A percentile compares a stretch with the other conserved stretches of the same genome.
Evolutionary conservation across 1,284 basidiomycete genomes (phyloP).

Genomic region (Melampsora larici-populina): DNA sequence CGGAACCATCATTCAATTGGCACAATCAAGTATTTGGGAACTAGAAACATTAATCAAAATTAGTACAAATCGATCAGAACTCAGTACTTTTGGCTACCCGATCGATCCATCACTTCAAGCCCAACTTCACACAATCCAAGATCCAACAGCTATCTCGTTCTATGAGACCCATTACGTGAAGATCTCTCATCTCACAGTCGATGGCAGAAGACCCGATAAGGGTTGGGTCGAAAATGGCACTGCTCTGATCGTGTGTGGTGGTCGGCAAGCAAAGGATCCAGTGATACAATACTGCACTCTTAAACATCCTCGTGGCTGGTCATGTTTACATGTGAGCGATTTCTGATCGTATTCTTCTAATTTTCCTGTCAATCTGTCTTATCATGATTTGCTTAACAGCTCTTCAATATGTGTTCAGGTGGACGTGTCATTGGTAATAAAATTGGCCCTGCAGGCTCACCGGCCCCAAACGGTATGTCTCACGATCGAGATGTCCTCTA

Average conservation of each 20-base stretch:
- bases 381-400: not conserved
- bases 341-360: not conserved
- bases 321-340: constrained; percentile 35
- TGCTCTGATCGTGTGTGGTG: constrained; percentile 34
- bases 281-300: constrained; percentile 39
- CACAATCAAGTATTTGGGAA: constrained; percentile 32
- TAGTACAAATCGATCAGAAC: constrained; percentile 26
- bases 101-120: constrained; percentile 24
- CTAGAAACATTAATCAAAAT: constrained; percentile 36
- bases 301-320: constrained; percentile 37
- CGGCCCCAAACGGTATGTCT: constrained; percentile 30
- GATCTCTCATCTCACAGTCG: constrained; percentile 38
- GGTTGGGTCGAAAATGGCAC: constrained; percentile 29
- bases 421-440: constrained; percentile 36
- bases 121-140: constrained; percentile 30
- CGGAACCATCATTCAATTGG: constrained; percentile 31
- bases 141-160: constrained; percentile 36
- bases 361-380: too few relatives aligned
- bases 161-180: constrained; percentile 40
- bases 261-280: constrained; percentile 23
- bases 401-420: constrained; percentile 36
- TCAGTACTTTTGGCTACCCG: constrained; percentile 38
- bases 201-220: constrained; percentile 37
- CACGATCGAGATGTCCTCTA: too few relatives aligned
- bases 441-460: constrained; percentile 29